These are phyloP conservation scores for Vaccinium vitisidaea DNA, from an alignment of 148 eudicot species.

Conservation along the genomic window DNA sequence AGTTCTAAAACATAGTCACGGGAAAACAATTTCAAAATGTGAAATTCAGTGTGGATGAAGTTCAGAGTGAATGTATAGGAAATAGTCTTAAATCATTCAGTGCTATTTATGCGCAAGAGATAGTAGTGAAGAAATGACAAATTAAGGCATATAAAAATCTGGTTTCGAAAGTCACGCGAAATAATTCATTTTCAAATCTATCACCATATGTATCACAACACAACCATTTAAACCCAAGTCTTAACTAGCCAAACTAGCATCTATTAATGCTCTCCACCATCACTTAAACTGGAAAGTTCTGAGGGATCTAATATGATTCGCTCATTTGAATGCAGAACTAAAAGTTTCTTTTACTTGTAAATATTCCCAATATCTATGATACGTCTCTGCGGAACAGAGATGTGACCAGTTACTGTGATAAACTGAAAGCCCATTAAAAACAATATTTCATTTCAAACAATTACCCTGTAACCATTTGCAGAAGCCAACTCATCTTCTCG, in stretches of 20 bases:
- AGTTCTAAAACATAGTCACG: neutral
- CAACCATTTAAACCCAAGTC: too few species aligned
- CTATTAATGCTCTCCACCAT: too few species aligned
- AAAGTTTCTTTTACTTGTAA: too few species aligned
- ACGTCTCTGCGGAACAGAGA: neutral
- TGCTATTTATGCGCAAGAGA: neutral
- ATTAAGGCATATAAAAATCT: neutral
- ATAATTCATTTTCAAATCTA: neutral
- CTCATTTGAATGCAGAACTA: too few species aligned
- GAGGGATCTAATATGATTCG: too few species aligned
- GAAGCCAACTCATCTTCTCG: slow-evolving; percentile 35
- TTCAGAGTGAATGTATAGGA: neutral
- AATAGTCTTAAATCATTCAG: neutral
- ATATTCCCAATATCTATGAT: neutral
- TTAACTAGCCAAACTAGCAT: too few species aligned
- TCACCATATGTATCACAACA: neutral
- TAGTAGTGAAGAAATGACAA: neutral
- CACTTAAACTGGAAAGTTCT: too few species aligned
- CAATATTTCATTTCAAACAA: neutral
- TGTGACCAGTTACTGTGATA: neutral
- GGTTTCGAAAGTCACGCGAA: neutral
- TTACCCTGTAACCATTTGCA: slow-evolving; percentile 51
- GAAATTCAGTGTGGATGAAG: neutral
- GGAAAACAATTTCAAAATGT: neutral
- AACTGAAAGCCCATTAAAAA: neutral